phyloP scores from a whole-genome alignment of 441 rosid species.

The Adansonia gregorii region DNA sequence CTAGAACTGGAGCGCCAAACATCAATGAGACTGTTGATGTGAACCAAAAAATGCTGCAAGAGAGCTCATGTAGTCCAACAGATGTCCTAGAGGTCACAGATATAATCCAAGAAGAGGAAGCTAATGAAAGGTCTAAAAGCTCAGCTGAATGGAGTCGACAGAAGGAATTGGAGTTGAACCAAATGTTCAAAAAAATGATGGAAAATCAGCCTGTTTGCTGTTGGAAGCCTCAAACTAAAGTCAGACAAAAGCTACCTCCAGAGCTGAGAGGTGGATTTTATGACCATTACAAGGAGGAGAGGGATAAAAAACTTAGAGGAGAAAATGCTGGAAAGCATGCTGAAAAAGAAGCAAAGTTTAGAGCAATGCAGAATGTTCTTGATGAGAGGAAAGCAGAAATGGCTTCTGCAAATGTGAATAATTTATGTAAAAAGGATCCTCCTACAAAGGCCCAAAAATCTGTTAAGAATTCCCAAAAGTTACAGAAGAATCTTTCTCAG shows the following conservation, averaged over 20 bases:
- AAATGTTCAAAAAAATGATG: conserved; percentile 57
- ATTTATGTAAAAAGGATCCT: conserved; percentile 40
- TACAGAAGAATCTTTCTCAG: conserved; percentile 40
- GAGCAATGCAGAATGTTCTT: conserved; percentile 56
- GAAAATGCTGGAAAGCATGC: conserved; percentile 55
- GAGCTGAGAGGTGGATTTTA: conserved; percentile 65
- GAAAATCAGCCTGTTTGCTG: conserved; percentile 37
- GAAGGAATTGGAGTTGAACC: conserved; percentile 60
- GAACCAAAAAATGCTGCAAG: conserved; percentile 37
- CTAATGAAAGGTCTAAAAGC: conserved; percentile 35
- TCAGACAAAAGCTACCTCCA: conserved; percentile 35
- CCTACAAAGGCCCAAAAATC: conserved; percentile 39
- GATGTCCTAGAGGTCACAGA: conserved; percentile 33
- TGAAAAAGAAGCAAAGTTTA: conserved; percentile 57
- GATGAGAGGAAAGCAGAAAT: conserved; percentile 57
- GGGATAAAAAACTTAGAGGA: conserved; percentile 65
- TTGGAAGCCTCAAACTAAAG: conserved; percentile 34
- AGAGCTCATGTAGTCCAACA: conserved; percentile 29
- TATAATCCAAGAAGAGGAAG: conserved; percentile 35
- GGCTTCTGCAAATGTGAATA: conserved; percentile 43
- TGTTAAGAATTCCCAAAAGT: conserved; percentile 15
- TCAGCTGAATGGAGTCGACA: conserved; percentile 55
- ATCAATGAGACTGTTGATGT: conserved; percentile 33
- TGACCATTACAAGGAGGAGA: conserved; percentile 61
- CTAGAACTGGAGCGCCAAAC: conserved; percentile 28